Percentiles rank a stretch among this genome's conserved stretches.
These are phyloP conservation scores for Russula griseocarnosa DNA, from an alignment of 768 basidiomycete genomes.

Conservation along the genomic window DNA sequence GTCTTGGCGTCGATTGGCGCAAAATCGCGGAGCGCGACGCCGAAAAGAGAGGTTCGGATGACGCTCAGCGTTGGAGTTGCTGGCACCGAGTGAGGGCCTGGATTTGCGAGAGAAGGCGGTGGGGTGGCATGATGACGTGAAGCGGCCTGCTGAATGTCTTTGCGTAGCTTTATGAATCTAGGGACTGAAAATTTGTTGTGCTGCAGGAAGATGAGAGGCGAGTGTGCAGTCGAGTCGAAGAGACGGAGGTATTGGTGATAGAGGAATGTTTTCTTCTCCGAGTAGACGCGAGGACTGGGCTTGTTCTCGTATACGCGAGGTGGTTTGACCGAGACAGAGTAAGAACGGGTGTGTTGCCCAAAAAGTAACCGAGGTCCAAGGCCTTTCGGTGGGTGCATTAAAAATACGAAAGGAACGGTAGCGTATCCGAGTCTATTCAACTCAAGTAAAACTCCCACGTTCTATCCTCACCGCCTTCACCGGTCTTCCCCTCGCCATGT, in stretches of 20 bases:
- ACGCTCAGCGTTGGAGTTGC: conserved; percentile 55
- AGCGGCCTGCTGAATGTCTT: conserved; percentile 58
- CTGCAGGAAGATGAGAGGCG: conserved; percentile 73
- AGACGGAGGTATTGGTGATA: conserved; percentile 76
- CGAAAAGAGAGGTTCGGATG: conserved; percentile 75
- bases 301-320: conserved; percentile 52
- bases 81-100: conserved; percentile 31
- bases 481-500: conserved; percentile 60
- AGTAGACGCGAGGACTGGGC: conserved; percentile 61
- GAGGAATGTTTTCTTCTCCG: conserved; percentile 74
- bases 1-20: conserved; percentile 47
- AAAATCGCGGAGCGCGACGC: conserved; percentile 66
- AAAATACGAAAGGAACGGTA: not conserved
- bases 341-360: conserved; percentile 23
- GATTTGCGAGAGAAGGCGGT: conserved; percentile 36
- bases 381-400: conserved; percentile 15
- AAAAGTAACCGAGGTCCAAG: not conserved
- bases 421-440: conserved; percentile 10
- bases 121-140: conserved; percentile 32
- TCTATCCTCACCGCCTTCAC: conserved; percentile 71
- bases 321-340: conserved; percentile 48
- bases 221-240: conserved; percentile 50
- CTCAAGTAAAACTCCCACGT: conserved; percentile 82
- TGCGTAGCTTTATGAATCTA: conserved; percentile 62
- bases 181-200: conserved; percentile 72